Evolutionary conservation across 768 basidiomycete species (phyloP).

Genomic region (Boletus rubescentipes): DNA sequence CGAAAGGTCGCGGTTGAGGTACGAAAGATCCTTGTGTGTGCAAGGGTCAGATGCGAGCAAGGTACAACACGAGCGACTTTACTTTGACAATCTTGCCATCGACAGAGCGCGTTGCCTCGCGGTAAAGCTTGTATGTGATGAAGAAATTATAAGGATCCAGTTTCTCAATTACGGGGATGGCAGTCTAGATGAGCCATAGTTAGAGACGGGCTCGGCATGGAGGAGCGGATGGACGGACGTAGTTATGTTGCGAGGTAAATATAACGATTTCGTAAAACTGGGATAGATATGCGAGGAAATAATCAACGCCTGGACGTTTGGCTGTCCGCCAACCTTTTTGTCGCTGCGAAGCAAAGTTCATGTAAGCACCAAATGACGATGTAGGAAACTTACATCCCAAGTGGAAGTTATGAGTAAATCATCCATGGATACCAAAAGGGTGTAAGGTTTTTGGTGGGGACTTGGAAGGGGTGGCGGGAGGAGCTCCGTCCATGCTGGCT

Average conservation of each 20-base stretch:
- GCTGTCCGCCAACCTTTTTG: slow-evolving; percentile 96
- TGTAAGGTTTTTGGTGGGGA: slow-evolving; percentile 84
- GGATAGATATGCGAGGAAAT: slow-evolving; percentile 95
- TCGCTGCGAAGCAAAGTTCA: slow-evolving; percentile 49
- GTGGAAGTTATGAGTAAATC: slow-evolving; percentile 88
- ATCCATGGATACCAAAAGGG: slow-evolving; percentile 86
- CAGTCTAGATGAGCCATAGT: slow-evolving; percentile 59
- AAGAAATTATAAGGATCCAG: slow-evolving; percentile 92
- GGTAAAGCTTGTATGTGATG: slow-evolving; percentile 87
- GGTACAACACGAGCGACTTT: background rate
- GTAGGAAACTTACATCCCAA: slow-evolving; percentile 80
- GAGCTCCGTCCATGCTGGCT: slow-evolving; percentile 91
- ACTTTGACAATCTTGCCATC: slow-evolving; percentile 88
- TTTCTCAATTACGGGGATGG: slow-evolving; percentile 84
- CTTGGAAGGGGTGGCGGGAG: slow-evolving; percentile 84
- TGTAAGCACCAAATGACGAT: background rate
- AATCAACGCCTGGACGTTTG: slow-evolving; percentile 96
- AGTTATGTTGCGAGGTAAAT: slow-evolving; percentile 87
- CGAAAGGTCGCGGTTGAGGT: slow-evolving; percentile 89
- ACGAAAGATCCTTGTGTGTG: slow-evolving; percentile 72
- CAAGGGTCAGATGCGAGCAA: background rate
- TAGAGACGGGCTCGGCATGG: background rate
- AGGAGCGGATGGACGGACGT: slow-evolving; percentile 53
- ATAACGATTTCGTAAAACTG: slow-evolving; percentile 98
- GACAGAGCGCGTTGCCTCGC: slow-evolving; percentile 83